Conservation (phyloP, 768 basidiomycete genomes). For the Phylloporus scabripes region DNA sequence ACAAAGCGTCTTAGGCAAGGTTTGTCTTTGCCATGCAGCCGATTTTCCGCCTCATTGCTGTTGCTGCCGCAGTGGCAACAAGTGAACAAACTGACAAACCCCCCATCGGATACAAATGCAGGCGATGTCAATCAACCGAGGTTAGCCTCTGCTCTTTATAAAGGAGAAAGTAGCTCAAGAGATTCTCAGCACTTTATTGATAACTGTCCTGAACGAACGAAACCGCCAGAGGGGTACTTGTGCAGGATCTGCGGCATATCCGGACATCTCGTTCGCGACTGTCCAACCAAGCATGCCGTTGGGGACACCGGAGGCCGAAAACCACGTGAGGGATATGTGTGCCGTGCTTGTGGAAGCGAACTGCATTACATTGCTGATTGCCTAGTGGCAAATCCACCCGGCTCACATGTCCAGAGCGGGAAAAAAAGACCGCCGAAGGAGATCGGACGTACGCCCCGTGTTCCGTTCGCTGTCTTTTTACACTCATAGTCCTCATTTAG, state of each 20-base stretch:
- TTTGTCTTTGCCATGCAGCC: slow-evolving; percentile 23
- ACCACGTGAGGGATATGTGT: slow-evolving; percentile 82
- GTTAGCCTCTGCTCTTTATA: slow-evolving; percentile 34
- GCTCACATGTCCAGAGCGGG: slow-evolving; percentile 28
- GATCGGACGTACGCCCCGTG: slow-evolving; percentile 66
- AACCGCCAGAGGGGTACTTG: slow-evolving; percentile 78
- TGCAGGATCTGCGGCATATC: slow-evolving; percentile 85
- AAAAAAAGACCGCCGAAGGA: slow-evolving; percentile 60
- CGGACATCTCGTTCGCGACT: slow-evolving; percentile 86
- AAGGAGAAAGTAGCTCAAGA: slow-evolving; percentile 2
- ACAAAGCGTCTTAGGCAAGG: slow-evolving; percentile 55
- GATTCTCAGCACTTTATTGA: slow-evolving; percentile 63
- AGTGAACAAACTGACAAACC: slow-evolving; percentile 50
- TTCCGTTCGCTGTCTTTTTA: not conserved
- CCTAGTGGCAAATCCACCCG: slow-evolving; percentile 55
- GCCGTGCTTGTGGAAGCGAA: slow-evolving; percentile 86
- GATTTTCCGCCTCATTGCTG: not conserved
- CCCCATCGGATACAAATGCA: slow-evolving; percentile 71
- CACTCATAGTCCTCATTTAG: slow-evolving; percentile 34
- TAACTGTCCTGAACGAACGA: slow-evolving; percentile 67
- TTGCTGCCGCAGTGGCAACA: slow-evolving; percentile 8
- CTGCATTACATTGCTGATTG: slow-evolving; percentile 87
- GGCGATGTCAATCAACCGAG: slow-evolving; percentile 69
- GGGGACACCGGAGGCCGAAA: slow-evolving; percentile 83
- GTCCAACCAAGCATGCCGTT: slow-evolving; percentile 69